phyloP scores from a whole-genome alignment of 257 asterid species.

The Nicotiana benthamiana region DNA sequence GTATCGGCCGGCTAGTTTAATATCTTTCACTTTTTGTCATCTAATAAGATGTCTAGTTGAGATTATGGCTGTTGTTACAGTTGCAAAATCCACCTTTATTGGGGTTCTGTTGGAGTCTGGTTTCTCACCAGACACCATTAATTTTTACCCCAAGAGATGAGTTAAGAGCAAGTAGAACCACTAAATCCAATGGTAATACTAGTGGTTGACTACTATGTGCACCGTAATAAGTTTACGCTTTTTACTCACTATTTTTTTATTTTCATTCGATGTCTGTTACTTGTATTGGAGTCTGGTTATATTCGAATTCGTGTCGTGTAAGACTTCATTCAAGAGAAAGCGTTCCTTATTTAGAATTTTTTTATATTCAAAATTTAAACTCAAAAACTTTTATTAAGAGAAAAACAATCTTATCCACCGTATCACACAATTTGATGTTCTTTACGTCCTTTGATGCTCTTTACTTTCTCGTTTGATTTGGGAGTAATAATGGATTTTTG shows the following conservation, averaged over 20 bases:
- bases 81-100: not conserved
- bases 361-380: too few species aligned
- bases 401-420: too few species aligned
- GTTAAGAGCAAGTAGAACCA: not conserved
- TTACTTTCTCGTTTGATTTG: not conserved
- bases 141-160: not conserved
- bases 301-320: too few species aligned
- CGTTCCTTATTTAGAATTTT: too few species aligned
- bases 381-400: too few species aligned
- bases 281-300: too few species aligned
- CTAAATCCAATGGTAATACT: not conserved
- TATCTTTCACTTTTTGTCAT: not conserved
- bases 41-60: not conserved
- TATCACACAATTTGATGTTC: too few species aligned
- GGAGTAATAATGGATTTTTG: not conserved
- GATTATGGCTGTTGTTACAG: not conserved
- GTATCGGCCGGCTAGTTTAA: too few species aligned
- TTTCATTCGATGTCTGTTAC: too few species aligned
- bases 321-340: too few species aligned
- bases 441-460: too few species aligned
- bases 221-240: not conserved
- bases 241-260: not conserved
- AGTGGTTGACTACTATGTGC: not conserved
- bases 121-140: not conserved
- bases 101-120: not conserved